Evolutionary conservation across 306 rosid species (phyloP).

Genomic region (Cicer chorassanicum): DNA sequence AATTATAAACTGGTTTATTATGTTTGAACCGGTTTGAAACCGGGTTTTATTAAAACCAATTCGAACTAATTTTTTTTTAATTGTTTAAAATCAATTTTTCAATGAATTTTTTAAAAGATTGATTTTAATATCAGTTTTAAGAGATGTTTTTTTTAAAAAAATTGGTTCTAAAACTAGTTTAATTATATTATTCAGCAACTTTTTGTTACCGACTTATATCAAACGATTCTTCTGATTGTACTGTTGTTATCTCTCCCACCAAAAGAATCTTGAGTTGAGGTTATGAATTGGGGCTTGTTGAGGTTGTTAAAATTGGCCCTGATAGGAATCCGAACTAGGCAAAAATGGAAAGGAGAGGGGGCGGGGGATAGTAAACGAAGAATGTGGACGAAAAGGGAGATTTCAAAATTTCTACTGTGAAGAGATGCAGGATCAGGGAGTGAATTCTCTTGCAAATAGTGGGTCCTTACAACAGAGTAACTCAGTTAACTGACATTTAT

Average conservation of each 20-base stretch:
- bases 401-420: not conserved
- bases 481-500: not conserved
- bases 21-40: too few species aligned
- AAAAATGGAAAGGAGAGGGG: not conserved
- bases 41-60: too few species aligned
- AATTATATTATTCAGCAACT: not conserved
- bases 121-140: too few species aligned
- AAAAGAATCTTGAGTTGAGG: conserved; percentile 21
- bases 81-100: too few species aligned
- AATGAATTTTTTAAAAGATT: too few species aligned
- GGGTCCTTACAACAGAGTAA: not conserved
- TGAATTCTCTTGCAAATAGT: not conserved
- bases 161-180: too few species aligned
- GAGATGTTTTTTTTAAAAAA: too few species aligned
- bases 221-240: conserved; percentile 35
- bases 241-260: not conserved
- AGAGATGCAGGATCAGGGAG: conserved; percentile 11
- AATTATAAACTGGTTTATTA: too few species aligned
- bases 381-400: not conserved
- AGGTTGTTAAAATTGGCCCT: conserved; percentile 26
- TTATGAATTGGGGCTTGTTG: conserved; percentile 6
- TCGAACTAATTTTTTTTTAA: too few species aligned
- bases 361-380: not conserved
- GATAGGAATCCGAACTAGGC: conserved; percentile 13
- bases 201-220: not conserved